Conservation (phyloP, 1,284 basidiomycete species). For the Gomphus sp. region DNA sequence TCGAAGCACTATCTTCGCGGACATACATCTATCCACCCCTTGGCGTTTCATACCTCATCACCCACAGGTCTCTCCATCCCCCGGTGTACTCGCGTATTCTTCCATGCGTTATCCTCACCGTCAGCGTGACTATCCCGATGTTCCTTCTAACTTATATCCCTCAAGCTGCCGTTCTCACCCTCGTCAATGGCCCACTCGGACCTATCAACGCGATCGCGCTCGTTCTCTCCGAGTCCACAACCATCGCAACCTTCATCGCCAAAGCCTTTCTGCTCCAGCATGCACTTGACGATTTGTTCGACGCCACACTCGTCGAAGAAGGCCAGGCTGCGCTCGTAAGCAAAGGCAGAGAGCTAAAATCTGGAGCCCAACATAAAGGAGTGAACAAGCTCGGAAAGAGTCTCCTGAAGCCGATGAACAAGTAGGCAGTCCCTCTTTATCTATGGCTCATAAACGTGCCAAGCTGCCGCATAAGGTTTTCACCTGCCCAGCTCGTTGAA, state of each 20-base stretch:
- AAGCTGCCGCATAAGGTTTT: slow-evolving; percentile 12
- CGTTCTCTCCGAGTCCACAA: slow-evolving; percentile 26
- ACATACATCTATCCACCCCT: slow-evolving; percentile 15
- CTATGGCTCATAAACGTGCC: background rate
- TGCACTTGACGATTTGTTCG: slow-evolving; percentile 37
- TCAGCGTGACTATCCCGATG: slow-evolving; percentile 34
- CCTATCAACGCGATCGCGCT: slow-evolving; percentile 27
- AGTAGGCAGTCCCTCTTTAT: slow-evolving; percentile 21
- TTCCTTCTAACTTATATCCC: slow-evolving; percentile 62
- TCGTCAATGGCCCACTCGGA: slow-evolving; percentile 54
- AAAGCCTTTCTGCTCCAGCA: slow-evolving; percentile 37
- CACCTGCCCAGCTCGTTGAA: slow-evolving; percentile 19
- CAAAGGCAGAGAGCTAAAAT: slow-evolving; percentile 24
- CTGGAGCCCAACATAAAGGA: slow-evolving; percentile 20
- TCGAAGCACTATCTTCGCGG: slow-evolving; percentile 9
- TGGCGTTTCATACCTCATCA: slow-evolving; percentile 13
- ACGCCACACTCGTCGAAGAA: slow-evolving; percentile 30
- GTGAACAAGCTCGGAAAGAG: slow-evolving; percentile 27
- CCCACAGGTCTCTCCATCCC: slow-evolving; percentile 13
- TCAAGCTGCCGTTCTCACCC: slow-evolving; percentile 53
- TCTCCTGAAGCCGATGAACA: slow-evolving; percentile 28
- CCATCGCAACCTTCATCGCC: slow-evolving; percentile 36
- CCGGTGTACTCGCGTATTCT: slow-evolving; percentile 12
- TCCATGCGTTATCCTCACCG: slow-evolving; percentile 21
- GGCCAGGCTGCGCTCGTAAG: slow-evolving; percentile 30